These are phyloP conservation scores for Sporothrix schenckii DNA, from an alignment of 2,329 filamentous ascomycete genomes.

Conservation along the genomic window DNA sequence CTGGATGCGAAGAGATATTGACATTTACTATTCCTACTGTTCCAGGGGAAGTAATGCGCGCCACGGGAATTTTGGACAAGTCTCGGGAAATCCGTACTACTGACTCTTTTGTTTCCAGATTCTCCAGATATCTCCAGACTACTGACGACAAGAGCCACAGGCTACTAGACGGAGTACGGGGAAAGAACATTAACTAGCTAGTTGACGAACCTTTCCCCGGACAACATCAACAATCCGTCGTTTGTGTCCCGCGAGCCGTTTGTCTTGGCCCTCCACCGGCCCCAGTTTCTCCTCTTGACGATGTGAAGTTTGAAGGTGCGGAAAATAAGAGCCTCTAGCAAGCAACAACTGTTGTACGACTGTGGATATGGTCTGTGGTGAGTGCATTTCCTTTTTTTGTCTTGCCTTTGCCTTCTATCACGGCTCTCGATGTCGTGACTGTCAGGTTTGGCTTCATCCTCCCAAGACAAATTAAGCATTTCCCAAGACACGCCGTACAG, in stretches of 20 bases:
- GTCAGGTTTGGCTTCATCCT: not conserved
- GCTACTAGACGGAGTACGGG: constrained; percentile 14
- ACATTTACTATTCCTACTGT: too few species aligned
- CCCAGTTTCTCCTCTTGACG: not conserved
- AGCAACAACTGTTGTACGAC: not conserved
- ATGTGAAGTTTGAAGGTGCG: not conserved
- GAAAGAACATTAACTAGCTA: constrained; percentile 3
- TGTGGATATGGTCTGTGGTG: not conserved
- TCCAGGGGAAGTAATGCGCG: not conserved
- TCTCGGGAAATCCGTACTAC: constrained; percentile 7
- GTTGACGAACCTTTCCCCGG: not conserved
- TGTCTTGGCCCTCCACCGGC: too few species aligned
- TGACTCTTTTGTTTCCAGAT: not conserved
- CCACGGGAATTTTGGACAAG: not conserved
- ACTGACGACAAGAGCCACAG: constrained; percentile 23
- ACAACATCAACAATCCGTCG: not conserved
- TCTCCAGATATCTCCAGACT: constrained; percentile 20
- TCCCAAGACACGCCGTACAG: not conserved
- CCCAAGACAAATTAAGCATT: constrained; percentile 3
- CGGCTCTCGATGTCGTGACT: not conserved
- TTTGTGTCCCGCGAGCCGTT: not conserved
- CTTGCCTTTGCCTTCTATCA: too few species aligned
- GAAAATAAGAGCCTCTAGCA: not conserved
- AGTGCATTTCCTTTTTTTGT: too few species aligned
- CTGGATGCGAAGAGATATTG: not conserved